Evolutionary conservation across 139 green algal species (phyloP).

Genomic region (Chlamydomonas incerta): DNA sequence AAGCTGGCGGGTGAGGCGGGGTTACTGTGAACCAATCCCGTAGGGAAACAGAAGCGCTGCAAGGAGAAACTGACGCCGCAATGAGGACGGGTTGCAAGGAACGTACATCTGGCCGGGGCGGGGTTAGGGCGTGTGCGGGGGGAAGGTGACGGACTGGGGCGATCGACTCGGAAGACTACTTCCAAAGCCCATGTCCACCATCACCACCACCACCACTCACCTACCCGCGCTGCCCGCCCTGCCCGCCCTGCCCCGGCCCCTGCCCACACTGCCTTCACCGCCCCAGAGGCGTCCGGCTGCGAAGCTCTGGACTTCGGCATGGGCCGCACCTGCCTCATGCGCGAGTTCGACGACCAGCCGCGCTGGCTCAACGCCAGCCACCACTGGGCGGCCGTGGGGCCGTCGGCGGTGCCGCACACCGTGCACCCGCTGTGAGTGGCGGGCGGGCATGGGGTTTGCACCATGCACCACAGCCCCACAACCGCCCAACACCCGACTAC

Average conservation of each 20-base stretch:
- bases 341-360: constrained; percentile 37
- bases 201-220: not conserved
- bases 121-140: no score
- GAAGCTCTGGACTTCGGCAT: constrained; percentile 2
- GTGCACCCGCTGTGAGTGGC: not conserved
- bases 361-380: constrained; percentile 36
- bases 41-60: no score
- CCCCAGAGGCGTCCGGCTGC: constrained; percentile 23
- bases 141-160: no score
- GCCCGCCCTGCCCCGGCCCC: no score
- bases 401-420: not conserved
- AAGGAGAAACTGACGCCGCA: no score
- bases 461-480: not conserved
- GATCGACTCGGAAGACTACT: no score
- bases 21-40: no score
- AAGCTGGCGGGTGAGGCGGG: constrained; percentile 22
- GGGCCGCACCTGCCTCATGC: constrained; percentile 36
- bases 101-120: no score
- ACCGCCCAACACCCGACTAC: not conserved
- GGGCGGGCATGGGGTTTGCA: no score
- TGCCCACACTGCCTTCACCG: no score
- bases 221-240: not conserved
- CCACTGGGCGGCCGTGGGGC: constrained; percentile 9
- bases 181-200: not conserved
- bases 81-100: not conserved